These are phyloP conservation scores for Daldinia decipiens DNA, from an alignment of 495 filamentous ascomycete species.

Conservation along the genomic window DNA sequence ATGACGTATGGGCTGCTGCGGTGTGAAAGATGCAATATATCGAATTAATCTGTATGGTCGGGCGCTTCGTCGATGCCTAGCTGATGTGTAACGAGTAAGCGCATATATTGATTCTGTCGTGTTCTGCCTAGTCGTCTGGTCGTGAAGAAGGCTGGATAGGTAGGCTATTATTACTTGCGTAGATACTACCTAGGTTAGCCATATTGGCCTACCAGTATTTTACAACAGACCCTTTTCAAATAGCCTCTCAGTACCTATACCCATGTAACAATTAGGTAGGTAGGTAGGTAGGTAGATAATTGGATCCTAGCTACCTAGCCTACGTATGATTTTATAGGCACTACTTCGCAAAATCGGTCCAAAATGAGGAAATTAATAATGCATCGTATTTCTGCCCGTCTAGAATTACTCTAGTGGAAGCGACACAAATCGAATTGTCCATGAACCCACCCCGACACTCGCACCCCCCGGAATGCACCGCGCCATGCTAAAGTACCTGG, in stretches of 20 bases:
- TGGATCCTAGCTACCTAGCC: no score
- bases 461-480: constrained; percentile 35
- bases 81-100: constrained; percentile 1
- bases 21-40: not conserved
- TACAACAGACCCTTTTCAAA: not conserved
- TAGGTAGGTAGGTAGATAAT: no score
- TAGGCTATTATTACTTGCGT: not conserved
- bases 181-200: constrained; percentile 1
- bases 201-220: not conserved
- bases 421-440: constrained; percentile 13
- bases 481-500: constrained; percentile 30
- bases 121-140: not conserved
- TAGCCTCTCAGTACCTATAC: not conserved
- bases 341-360: not conserved
- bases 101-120: not conserved
- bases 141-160: not conserved
- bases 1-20: not conserved
- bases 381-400: constrained; percentile 31
- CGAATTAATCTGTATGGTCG: not conserved
- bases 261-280: not conserved
- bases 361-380: constrained; percentile 12
- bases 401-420: constrained; percentile 25
- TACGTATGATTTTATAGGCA: not conserved
- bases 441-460: not conserved
- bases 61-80: not conserved